Evolutionary conservation across 139 green algal genomes (phyloP).

Genomic region (Tetradesmus lagerheimii): DNA sequence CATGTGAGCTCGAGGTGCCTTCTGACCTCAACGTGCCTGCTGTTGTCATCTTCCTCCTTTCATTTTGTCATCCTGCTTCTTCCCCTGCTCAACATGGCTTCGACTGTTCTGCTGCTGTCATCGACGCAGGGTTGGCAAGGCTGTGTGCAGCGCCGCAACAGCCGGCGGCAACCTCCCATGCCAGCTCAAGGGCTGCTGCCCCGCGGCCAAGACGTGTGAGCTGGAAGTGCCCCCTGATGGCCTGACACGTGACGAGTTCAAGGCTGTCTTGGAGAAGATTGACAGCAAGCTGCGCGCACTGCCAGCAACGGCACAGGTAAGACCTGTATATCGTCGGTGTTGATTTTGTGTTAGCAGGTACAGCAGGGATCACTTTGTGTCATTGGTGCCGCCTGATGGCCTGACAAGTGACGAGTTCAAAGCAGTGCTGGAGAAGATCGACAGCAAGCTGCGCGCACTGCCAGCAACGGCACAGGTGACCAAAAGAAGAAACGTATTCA

Average conservation of each 20-base stretch:
- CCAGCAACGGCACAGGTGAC: constrained; percentile 85
- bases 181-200: not conserved
- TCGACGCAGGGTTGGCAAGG: not conserved
- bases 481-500: too few species aligned
- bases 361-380: too few species aligned
- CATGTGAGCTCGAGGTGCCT: too few species aligned
- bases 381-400: constrained; percentile 27
- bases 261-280: constrained; percentile 78
- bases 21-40: too few species aligned
- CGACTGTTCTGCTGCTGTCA: too few species aligned
- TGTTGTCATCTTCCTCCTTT: too few species aligned
- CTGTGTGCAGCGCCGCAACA: not conserved
- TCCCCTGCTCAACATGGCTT: too few species aligned
- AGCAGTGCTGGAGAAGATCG: constrained; percentile 79
- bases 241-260: constrained; percentile 78
- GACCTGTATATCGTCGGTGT: not conserved
- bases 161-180: not conserved
- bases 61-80: too few species aligned
- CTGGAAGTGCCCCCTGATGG: constrained; percentile 26
- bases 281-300: constrained; percentile 77
- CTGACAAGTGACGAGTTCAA: constrained; percentile 79
- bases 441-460: constrained; percentile 76
- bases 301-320: constrained; percentile 84
- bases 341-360: too few species aligned
- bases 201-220: not conserved